Conservation (phyloP, 176 grass and related monocot genomes). For the Echinochloa phyllopogon region DNA sequence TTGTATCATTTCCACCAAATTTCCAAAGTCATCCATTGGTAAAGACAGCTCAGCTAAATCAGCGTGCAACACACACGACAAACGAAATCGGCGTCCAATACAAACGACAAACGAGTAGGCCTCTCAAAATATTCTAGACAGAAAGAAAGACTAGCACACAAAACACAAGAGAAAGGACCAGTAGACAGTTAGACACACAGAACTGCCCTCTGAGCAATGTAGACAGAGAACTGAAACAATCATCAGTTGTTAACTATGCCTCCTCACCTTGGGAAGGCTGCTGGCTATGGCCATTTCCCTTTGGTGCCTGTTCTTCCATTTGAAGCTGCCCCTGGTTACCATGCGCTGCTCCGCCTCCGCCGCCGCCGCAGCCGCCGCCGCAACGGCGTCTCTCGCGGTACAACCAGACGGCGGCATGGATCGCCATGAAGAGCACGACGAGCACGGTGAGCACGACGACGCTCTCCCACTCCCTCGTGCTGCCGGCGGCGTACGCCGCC, state of each 20-base stretch:
- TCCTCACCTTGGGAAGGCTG: background rate
- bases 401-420: background rate
- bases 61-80: too few relatives aligned
- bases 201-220: too few relatives aligned
- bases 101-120: too few relatives aligned
- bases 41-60: too few relatives aligned
- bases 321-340: background rate
- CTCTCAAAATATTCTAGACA: too few relatives aligned
- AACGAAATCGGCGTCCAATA: too few relatives aligned
- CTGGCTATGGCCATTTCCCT: background rate
- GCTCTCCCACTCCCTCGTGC: slow-evolving; percentile 1
- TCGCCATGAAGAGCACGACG: slow-evolving; percentile 15
- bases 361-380: background rate
- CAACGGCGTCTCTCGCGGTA: background rate
- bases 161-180: too few relatives aligned
- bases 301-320: background rate
- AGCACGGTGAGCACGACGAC: slow-evolving; percentile 18
- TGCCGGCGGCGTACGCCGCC: slow-evolving; percentile 43
- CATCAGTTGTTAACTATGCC: background rate
- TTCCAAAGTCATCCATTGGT: too few relatives aligned
- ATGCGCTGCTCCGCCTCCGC: background rate
- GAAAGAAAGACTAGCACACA: too few relatives aligned
- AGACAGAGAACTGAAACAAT: too few relatives aligned
- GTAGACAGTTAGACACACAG: too few relatives aligned
- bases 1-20: too few relatives aligned